Conservation (phyloP, 2,329 filamentous ascomycete genomes). For the Remersonia thermophila region DNA sequence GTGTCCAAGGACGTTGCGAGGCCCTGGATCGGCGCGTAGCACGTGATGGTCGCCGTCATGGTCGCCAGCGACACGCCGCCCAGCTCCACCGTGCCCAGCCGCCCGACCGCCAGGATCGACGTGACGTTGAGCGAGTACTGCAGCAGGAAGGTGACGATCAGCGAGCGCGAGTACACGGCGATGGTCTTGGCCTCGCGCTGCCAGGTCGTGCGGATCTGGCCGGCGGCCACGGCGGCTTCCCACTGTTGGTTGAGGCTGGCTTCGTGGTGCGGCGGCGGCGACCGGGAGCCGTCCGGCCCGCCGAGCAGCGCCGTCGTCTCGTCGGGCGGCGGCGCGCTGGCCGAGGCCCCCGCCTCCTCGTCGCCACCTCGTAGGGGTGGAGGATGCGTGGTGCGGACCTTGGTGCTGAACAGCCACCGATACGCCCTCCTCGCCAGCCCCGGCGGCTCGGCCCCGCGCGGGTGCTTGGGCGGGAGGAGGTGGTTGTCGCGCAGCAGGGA, state of each 20-base stretch:
- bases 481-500: constrained; percentile 51
- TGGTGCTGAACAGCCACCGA: constrained; percentile 40
- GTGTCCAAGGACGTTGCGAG: constrained; percentile 85
- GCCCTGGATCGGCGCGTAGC: constrained; percentile 68
- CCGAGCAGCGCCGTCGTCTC: constrained; percentile 32
- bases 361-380: constrained; percentile 18
- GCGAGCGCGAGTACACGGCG: constrained; percentile 53
- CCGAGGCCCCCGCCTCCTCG: constrained; percentile 23
- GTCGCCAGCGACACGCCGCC: constrained; percentile 56
- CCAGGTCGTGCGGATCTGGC: constrained; percentile 82
- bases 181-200: constrained; percentile 78
- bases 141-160: constrained; percentile 63
- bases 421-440: constrained; percentile 3
- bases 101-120: constrained; percentile 66
- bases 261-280: too few relatives aligned
- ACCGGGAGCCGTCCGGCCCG: constrained; percentile 27
- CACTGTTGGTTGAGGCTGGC: constrained; percentile 60
- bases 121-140: constrained; percentile 79
- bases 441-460: constrained; percentile 5
- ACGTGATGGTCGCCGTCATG: constrained; percentile 72
- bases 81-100: constrained; percentile 58
- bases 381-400: constrained; percentile 24
- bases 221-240: constrained; percentile 72
- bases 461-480: constrained; percentile 49
- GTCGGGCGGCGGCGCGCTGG: constrained; percentile 32